Evolutionary conservation across 768 basidiomycete species (phyloP).

Genomic region (Psilocybe subaeruginosa): DNA sequence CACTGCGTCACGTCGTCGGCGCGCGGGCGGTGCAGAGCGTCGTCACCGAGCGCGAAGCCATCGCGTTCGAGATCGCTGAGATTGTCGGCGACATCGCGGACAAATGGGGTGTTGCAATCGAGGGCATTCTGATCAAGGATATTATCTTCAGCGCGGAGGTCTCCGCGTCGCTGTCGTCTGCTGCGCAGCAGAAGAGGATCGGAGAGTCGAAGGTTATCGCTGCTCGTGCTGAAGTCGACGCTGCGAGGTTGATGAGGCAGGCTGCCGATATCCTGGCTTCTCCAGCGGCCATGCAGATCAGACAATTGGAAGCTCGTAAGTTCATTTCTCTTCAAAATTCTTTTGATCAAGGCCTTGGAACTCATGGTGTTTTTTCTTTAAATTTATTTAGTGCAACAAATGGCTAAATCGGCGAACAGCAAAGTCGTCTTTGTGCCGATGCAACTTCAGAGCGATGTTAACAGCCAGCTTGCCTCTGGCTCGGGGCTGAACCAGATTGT

Average conservation of each 20-base stretch:
- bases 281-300: slow-evolving; percentile 97
- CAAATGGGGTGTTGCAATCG: slow-evolving; percentile 97
- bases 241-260: slow-evolving; percentile 94
- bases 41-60: slow-evolving; percentile 95
- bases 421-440: slow-evolving; percentile 96
- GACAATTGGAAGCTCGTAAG: slow-evolving; percentile 86
- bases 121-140: slow-evolving; percentile 94
- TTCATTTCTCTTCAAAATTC: slow-evolving; percentile 16
- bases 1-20: slow-evolving; percentile 96
- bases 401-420: slow-evolving; percentile 87
- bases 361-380: neutral
- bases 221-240: slow-evolving; percentile 93
- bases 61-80: slow-evolving; percentile 95
- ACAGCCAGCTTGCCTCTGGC: slow-evolving; percentile 46
- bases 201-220: slow-evolving; percentile 97
- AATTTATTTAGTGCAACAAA: slow-evolving; percentile 67
- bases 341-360: neutral
- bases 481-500: slow-evolving; percentile 31
- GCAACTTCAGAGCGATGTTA: slow-evolving; percentile 81
- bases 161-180: slow-evolving; percentile 88
- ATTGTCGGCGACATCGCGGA: slow-evolving; percentile 92
- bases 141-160: slow-evolving; percentile 93
- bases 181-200: slow-evolving; percentile 96
- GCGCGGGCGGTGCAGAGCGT: slow-evolving; percentile 94
- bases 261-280: slow-evolving; percentile 94